Base-by-base conservation (phyloP, 768 basidiomycete species). In the Coprinopsis marcescibilis region DNA sequence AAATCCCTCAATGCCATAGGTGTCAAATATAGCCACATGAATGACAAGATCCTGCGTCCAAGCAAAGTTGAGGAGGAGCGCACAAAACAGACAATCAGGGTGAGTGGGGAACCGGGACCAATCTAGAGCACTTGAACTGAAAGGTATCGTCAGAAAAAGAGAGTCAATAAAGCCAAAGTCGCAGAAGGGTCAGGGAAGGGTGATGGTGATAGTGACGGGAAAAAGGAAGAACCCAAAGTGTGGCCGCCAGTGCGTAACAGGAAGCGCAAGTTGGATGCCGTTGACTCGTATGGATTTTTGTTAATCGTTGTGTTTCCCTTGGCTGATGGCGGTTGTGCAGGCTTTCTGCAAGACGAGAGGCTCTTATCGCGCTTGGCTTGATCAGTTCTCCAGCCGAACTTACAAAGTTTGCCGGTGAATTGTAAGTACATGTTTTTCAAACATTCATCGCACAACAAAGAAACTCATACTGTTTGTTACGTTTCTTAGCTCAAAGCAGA, bases 1-100 rank as follows among this genome's bases (percentile, higher is more conserved):
- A 75, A 69, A 53, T 76, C 78, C 0, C 67, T 89, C 14, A 73
- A 69, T 46, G 69, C 71, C 6, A 71, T 79, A 21, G 85, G 85
- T 2, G 77, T 87, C 3, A 73, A 70, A 42, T 91, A 90, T 52
- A 84, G 76, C 25, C 89, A 90, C 56, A 72, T 75, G 19, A 90
- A 91, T 51, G 82, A 86, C 44, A 76, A 83, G 15, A 68, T 90
- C 12, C 67, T 91, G 12, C 68, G 71, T 6, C 76, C 82, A 3
- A 90, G 80, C 57, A 72, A 71, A 7, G 79, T 89, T 21, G 85
- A 87, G 55, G 78, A 80, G 43, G 76, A 80, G 54, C 73, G 79
- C 35, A 73, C 80, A 2, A 75, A 71, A 49, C 72, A 70, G 17
- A 73, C 75, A 13, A 60, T 81, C 23, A 63, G 75, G 63, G 82